Conservation (phyloP, 164 flowering plant genomes). For the Vitis vinifera region DNA sequence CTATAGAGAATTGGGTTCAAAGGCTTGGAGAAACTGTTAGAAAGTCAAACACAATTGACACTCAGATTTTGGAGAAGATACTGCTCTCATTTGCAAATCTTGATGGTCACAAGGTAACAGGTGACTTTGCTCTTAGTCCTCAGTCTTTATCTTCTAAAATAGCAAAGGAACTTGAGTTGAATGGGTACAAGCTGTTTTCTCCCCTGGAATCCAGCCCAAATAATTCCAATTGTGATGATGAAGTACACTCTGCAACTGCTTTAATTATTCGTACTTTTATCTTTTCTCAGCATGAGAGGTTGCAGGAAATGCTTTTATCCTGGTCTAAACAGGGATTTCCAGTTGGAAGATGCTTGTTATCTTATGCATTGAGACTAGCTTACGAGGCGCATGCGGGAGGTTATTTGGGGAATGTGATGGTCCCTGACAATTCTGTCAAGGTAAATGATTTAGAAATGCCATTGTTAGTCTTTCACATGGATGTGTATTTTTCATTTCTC, state of each 20-base stretch:
- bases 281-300: slow-evolving; percentile 31
- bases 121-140: slow-evolving; percentile 16
- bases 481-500: slow-evolving; percentile 29
- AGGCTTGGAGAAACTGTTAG: slow-evolving; percentile 24
- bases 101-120: not conserved
- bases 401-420: slow-evolving; percentile 4
- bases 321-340: slow-evolving; percentile 44
- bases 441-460: slow-evolving; percentile 16
- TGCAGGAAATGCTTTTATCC: slow-evolving; percentile 36
- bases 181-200: slow-evolving; percentile 35
- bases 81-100: slow-evolving; percentile 26
- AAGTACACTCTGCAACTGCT: slow-evolving; percentile 41
- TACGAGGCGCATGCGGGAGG: slow-evolving; percentile 29
- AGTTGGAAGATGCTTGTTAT: slow-evolving; percentile 44
- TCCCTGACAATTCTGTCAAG: slow-evolving; percentile 6
- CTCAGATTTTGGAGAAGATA: slow-evolving; percentile 32
- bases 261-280: slow-evolving; percentile 36
- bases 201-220: slow-evolving; percentile 17
- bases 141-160: slow-evolving; percentile 36
- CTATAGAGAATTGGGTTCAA: slow-evolving; percentile 24
- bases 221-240: slow-evolving; percentile 29
- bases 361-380: slow-evolving; percentile 48
- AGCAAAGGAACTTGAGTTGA: slow-evolving; percentile 26
- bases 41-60: slow-evolving; percentile 32
- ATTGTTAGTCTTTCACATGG: slow-evolving; percentile 35